phyloP scores from a whole-genome alignment of 2,329 filamentous ascomycete genomes.

The Pseudocercospora macadamiae region DNA sequence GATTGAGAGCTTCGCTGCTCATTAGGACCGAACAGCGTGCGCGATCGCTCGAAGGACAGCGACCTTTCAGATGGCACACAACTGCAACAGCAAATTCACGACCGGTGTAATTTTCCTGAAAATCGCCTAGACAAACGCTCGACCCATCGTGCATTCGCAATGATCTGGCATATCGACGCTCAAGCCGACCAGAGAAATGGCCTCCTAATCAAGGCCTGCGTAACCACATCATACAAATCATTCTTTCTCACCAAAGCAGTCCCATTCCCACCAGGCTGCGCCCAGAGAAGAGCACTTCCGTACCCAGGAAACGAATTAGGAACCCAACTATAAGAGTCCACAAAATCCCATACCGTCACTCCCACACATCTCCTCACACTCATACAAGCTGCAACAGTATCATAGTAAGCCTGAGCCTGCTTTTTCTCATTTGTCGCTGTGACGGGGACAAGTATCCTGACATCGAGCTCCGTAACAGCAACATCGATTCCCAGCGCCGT shows the following conservation, averaged over 20 bases:
- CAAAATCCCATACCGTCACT: constrained; percentile 57
- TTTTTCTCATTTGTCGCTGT: constrained; percentile 32
- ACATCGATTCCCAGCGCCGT: constrained; percentile 59
- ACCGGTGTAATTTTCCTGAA: too few species aligned
- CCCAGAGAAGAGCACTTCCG: constrained; percentile 48
- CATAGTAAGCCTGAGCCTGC: constrained; percentile 54
- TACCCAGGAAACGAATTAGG: constrained; percentile 40
- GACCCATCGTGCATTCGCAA: too few species aligned
- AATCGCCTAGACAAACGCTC: too few species aligned
- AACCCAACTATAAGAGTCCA: constrained; percentile 47
- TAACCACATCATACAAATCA: not conserved
- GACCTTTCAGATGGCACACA: too few species aligned
- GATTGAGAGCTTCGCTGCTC: too few species aligned
- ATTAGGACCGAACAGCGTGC: too few species aligned
- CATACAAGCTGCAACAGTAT: constrained; percentile 40
- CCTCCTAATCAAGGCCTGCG: not conserved
- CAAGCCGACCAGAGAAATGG: not conserved
- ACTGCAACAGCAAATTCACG: too few species aligned
- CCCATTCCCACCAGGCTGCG: constrained; percentile 27
- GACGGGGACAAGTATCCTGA: constrained; percentile 43
- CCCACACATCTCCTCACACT: constrained; percentile 43
- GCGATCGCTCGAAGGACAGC: too few species aligned
- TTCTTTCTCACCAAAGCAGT: not conserved
- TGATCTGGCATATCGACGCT: too few species aligned
- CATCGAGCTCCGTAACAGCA: constrained; percentile 68